Base-by-base conservation (phyloP, 805 yeast genomes). In the Cyberlindnera mississippiensis region DNA sequence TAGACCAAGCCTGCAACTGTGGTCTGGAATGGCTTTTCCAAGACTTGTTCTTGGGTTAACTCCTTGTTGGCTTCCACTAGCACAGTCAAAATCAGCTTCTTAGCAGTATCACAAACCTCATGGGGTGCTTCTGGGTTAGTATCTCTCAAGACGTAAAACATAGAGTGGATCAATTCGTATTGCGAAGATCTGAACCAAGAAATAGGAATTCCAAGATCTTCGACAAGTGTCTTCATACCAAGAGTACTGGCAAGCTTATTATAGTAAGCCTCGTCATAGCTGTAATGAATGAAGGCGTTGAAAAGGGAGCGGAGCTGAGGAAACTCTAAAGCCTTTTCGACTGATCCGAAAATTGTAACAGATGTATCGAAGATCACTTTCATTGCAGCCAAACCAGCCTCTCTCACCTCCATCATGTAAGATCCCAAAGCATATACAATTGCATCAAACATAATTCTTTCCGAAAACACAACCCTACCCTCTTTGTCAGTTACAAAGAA, bases 61-160 rank as follows among this genome's bases (percentile, higher is more conserved):
- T 71, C 80, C 19, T 64, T 60, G 57, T 85, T 86, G 53, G 95
- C 88, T 6, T 75, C 77, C 27, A 66, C 71, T 28, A 95, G 62
- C 15, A 89, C 69, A 38, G 76, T 73, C 42, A 81, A 62, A 6
- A 88, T 79, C 46, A 93, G 67, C 2, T 72, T 72, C 46, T 79
- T 77, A 0, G 98, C 96, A 44, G 78, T 74, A 2, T 73, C 75
- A 30, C 88, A 71, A 12, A 91, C 95, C 46, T 75, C 79, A 35
- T 78, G 73, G 1, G 98, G 97, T 2, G 91, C 93, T 35, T 90
- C 95, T 2, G 80, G 73, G 0, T 96, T 90, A 0, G 95, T 83
- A 55, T 93, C 99, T 56, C 95, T 77, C 46, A 91, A 68, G 3
- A 91, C 95, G 63, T 89, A 95, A 50, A 91, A 80, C 61, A 93